Evolutionary conservation across 495 filamentous ascomycete species (phyloP).

Genomic region (Aspergillus coremiiformis): DNA sequence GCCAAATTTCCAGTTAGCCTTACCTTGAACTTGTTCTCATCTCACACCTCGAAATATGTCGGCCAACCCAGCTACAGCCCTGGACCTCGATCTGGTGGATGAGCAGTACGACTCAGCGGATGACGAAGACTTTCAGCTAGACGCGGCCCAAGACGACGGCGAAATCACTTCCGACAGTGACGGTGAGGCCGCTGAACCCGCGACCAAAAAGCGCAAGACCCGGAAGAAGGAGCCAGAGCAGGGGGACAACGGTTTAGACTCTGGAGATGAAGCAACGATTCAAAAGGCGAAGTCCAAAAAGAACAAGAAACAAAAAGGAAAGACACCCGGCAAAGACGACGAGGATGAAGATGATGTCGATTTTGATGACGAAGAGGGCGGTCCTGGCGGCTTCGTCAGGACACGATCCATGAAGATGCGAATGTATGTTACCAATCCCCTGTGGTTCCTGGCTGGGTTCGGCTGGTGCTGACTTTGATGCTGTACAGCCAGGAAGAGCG

Average conservation of each 20-base stretch:
- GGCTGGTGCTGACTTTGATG: slow-evolving; percentile 2
- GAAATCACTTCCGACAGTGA: slow-evolving; percentile 23
- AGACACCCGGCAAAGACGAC: slow-evolving; percentile 28
- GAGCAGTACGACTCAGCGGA: slow-evolving; percentile 64
- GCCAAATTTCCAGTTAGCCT: too few species aligned
- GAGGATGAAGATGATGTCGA: slow-evolving; percentile 49
- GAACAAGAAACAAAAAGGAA: slow-evolving; percentile 45
- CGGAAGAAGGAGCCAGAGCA: slow-evolving; percentile 16
- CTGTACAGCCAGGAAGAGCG: slow-evolving; percentile 54
- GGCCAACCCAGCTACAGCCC: slow-evolving; percentile 13
- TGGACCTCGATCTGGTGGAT: slow-evolving; percentile 34
- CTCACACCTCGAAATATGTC: slow-evolving; percentile 18
- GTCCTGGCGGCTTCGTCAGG: slow-evolving; percentile 74
- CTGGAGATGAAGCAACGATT: slow-evolving; percentile 76
- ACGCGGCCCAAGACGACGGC: slow-evolving; percentile 41
- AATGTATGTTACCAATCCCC: slow-evolving; percentile 34
- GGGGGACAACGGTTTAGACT: slow-evolving; percentile 42
- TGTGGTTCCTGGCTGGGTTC: background rate
- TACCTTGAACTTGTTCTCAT: too few species aligned
- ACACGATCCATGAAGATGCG: slow-evolving; percentile 64
- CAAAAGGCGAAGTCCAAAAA: slow-evolving; percentile 49
- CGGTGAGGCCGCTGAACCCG: slow-evolving; percentile 26
- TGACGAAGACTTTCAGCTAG: slow-evolving; percentile 68
- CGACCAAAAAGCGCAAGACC: slow-evolving; percentile 37
- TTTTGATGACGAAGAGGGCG: slow-evolving; percentile 52